Base-by-base conservation (phyloP, 2,329 filamentous ascomycete genomes). In the Aaosphaeria arxii region DNA sequence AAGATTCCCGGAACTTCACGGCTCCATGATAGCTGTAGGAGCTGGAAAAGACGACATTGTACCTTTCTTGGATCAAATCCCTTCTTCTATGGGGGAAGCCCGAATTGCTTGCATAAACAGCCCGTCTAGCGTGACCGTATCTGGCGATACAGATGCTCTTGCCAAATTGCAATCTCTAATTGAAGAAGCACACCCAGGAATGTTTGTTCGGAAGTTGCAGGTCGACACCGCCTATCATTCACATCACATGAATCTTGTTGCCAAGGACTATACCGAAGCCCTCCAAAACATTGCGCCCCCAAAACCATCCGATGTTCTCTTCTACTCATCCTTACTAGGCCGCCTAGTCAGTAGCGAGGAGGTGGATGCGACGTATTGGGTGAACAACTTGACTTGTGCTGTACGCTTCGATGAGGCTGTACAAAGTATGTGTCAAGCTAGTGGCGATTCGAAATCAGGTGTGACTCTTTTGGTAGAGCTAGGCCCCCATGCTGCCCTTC, bases 201-300 rank as follows among this genome's bases (percentile, higher is more conserved):
- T 66, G 7, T 77, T 77, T 49, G 64, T 59, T 4, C 60, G 73
- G 1, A 51, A 61, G 13, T 63, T 78, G 5, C 63, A 69, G 48
- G 71, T 76, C 1, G 67, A 73, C 29, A 67, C 57, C 7, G 75
- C 75, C 0, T 78, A 76, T 42, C 75, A 77, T 46, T 74, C 71
- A 0, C 64, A 67, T 33, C 73, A 76, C 40, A 74, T 74, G 71
- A 30, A 62, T 4, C 48, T 58, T 1, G 67, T 65, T 41, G 58
- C 63, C 5, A 53, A 47, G 5, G 53, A 59, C 2, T 73, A 74
- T 13, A 49, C 57, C 36, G 44, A 40, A 28, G 45, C 47, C 4
- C 47, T 50, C 30, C 7, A 33, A 4, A n/a, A 41, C 11, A 42
- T 51, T 32, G 29, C 46, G 32, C 6, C 30, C 3, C 40, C 46